phyloP scores from a whole-genome alignment of 225 moss, liverwort and hornwort species.

The Anthoceros angustus region DNA sequence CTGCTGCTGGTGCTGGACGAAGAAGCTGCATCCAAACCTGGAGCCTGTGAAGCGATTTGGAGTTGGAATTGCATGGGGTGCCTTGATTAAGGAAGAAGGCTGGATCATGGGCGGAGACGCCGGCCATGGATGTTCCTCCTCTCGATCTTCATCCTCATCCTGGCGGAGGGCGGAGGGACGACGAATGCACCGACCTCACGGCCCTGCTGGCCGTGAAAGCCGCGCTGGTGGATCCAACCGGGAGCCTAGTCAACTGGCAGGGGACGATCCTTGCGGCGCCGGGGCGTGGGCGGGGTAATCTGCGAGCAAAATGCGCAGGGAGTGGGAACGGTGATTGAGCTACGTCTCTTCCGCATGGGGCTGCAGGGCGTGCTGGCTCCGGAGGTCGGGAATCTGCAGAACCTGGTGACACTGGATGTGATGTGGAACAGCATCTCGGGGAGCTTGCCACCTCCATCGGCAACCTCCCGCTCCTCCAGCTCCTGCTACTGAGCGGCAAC shows the following conservation, averaged over 20 bases:
- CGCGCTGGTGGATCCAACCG: not conserved
- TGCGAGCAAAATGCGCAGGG: not conserved
- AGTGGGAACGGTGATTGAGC: not conserved
- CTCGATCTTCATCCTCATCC: too few relatives aligned
- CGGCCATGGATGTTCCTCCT: too few relatives aligned
- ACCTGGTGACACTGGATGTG: not conserved
- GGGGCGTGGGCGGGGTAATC: not conserved
- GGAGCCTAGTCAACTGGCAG: not conserved
- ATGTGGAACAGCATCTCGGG: not conserved
- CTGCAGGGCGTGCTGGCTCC: not conserved
- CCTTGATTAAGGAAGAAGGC: too few relatives aligned
- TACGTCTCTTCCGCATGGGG: not conserved
- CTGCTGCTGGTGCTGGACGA: too few relatives aligned
- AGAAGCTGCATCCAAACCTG: too few relatives aligned
- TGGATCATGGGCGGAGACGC: too few relatives aligned
- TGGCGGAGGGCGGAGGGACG: too few relatives aligned
- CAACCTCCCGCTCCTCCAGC: not conserved
- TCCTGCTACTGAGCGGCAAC: constrained; percentile 10
- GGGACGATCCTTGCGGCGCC: not conserved
- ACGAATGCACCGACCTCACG: too few relatives aligned
- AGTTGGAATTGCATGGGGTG: too few relatives aligned
- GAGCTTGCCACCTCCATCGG: not conserved
- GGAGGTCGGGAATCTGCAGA: not conserved
- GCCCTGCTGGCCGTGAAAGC: not conserved
- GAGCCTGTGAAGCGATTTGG: too few relatives aligned